A percentile compares a stretch with the other conserved stretches of the same genome.
Evolutionary conservation across 176 grass and related monocot species (phyloP).

Genomic region (Oryza brachyantha): DNA sequence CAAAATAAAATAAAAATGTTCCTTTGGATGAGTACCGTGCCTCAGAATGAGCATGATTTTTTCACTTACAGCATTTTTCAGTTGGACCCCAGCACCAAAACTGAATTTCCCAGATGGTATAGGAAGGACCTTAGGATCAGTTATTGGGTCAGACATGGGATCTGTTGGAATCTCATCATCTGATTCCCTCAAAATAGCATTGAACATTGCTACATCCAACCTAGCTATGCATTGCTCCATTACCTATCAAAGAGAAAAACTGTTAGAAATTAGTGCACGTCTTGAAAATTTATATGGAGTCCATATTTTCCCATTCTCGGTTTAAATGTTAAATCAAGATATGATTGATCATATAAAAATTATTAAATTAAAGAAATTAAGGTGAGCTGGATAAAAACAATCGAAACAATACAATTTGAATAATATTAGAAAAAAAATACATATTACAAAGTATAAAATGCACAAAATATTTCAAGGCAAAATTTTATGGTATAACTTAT

Average conservation of each 20-base stretch:
- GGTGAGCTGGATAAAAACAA: slow-evolving; percentile 1
- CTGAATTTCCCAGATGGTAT: slow-evolving; percentile 76
- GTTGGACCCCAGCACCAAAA: slow-evolving; percentile 92
- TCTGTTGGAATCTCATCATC: slow-evolving; percentile 87
- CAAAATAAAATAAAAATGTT: not conserved
- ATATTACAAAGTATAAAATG: not conserved
- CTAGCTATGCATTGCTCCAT: slow-evolving; percentile 94
- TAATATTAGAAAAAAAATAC: not conserved
- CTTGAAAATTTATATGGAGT: slow-evolving; percentile 10
- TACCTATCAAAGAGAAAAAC: slow-evolving; percentile 50
- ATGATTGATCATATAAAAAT: not conserved
- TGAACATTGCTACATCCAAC: slow-evolving; percentile 97
- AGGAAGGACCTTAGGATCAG: slow-evolving; percentile 85
- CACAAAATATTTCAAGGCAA: not conserved
- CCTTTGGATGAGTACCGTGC: not conserved
- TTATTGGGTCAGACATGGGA: slow-evolving; percentile 81
- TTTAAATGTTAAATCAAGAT: slow-evolving; percentile 1
- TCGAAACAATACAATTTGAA: not conserved
- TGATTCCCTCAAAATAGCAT: slow-evolving; percentile 91
- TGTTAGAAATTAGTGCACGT: slow-evolving; percentile 5
- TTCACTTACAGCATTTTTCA: slow-evolving; percentile 95
- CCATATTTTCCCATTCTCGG: not conserved
- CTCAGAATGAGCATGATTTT: slow-evolving; percentile 16
- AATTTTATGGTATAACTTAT: not conserved
- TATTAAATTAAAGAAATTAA: not conserved